Conservation (phyloP, 2,329 filamentous ascomycete genomes). For the Aureobasidium pullulans region DNA sequence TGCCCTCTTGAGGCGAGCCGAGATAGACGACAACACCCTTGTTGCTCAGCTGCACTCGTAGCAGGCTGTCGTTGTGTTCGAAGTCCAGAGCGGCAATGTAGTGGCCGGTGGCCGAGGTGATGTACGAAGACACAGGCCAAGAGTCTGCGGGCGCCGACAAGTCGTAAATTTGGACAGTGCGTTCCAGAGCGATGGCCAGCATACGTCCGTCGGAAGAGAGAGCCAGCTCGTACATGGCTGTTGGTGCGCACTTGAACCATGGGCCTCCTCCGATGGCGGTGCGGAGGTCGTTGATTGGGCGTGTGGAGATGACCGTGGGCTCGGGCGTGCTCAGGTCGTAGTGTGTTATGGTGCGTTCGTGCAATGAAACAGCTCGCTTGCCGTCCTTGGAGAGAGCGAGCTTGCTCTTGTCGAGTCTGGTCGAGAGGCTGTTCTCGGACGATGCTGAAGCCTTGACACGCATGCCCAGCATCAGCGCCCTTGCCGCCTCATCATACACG, state of each 20-base stretch:
- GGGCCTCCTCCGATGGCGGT: slow-evolving; percentile 26
- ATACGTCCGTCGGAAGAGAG: slow-evolving; percentile 25
- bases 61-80: slow-evolving; percentile 25
- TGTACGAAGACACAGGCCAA: slow-evolving; percentile 26
- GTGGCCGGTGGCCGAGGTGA: slow-evolving; percentile 26
- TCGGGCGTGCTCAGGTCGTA: slow-evolving; percentile 23
- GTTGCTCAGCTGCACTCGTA: slow-evolving; percentile 27
- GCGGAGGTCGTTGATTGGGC: slow-evolving; percentile 26
- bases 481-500: slow-evolving; percentile 25
- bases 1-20: slow-evolving; percentile 22
- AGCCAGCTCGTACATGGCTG: slow-evolving; percentile 24
- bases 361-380: slow-evolving; percentile 22
- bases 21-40: slow-evolving; percentile 29
- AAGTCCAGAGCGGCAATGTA: slow-evolving; percentile 30
- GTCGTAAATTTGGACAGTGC: slow-evolving; percentile 29
- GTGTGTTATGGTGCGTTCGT: slow-evolving; percentile 24
- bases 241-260: slow-evolving; percentile 26
- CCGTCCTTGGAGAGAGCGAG: slow-evolving; percentile 17
- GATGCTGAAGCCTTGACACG: slow-evolving; percentile 18
- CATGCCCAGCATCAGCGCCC: slow-evolving; percentile 26
- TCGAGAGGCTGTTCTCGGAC: background rate
- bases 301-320: slow-evolving; percentile 18
- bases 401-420: slow-evolving; percentile 14
- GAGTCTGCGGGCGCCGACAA: slow-evolving; percentile 23
- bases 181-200: slow-evolving; percentile 28